Percentiles rank a stretch among this genome's conserved stretches.
phyloP scores from a whole-genome alignment of 2,329 filamentous ascomycete genomes.

The Colletotrichum aenigma region DNA sequence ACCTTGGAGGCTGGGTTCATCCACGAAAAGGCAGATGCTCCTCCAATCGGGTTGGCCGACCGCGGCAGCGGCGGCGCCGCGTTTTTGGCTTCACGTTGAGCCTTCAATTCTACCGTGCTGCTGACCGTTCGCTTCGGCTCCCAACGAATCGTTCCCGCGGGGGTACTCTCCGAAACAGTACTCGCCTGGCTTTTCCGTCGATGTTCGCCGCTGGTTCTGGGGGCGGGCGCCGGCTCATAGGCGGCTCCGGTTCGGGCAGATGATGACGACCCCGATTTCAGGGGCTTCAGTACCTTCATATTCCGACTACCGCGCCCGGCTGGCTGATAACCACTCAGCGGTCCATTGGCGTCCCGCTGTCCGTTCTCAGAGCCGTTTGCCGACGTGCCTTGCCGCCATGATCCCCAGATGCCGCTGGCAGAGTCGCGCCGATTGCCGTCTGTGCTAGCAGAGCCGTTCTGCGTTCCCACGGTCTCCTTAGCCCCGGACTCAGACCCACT shows the following conservation, averaged over 20 bases:
- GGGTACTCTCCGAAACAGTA: slow-evolving; percentile 59
- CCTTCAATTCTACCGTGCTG: slow-evolving; percentile 33
- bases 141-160: slow-evolving; percentile 50
- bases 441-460: slow-evolving; percentile 9
- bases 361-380: slow-evolving; percentile 56
- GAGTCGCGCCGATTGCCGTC: slow-evolving; percentile 44
- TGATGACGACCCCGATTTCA: slow-evolving; percentile 60
- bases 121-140: slow-evolving; percentile 56
- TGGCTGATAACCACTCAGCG: slow-evolving; percentile 72
- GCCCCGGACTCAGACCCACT: slow-evolving; percentile 14
- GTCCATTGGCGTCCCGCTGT: slow-evolving; percentile 53
- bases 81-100: slow-evolving; percentile 33
- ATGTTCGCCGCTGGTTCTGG: slow-evolving; percentile 52
- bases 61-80: slow-evolving; percentile 50
- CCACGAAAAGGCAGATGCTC: slow-evolving; percentile 94
- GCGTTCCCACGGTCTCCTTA: background rate
- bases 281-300: slow-evolving; percentile 91
- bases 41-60: slow-evolving; percentile 82
- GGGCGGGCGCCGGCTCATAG: slow-evolving; percentile 54
- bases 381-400: slow-evolving; percentile 67
- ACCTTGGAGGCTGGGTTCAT: slow-evolving; percentile 65
- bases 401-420: slow-evolving; percentile 68
- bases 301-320: slow-evolving; percentile 65
- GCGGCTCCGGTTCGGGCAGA: slow-evolving; percentile 54
- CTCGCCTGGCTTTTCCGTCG: slow-evolving; percentile 57